Base-by-base conservation (phyloP, 2,329 filamentous ascomycete genomes). In the Aschersonia sp. region DNA sequence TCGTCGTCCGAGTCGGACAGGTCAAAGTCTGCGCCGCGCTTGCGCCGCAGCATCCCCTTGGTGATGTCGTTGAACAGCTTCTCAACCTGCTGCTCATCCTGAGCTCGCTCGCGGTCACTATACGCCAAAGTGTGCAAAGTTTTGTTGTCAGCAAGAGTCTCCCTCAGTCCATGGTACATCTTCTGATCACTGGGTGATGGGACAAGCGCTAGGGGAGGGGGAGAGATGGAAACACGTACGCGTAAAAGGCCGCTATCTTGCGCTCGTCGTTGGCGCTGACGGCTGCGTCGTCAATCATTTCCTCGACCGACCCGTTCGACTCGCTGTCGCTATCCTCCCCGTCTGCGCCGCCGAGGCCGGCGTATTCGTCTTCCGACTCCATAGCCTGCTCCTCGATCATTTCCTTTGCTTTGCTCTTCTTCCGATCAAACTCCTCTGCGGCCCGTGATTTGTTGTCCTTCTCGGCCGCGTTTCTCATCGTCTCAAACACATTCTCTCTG, bases 351-450 rank as follows among this genome's bases (percentile, higher is more conserved):
- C 92, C 92, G 8, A 98, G 72, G 5, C 92, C 92, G 40, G 89
- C 90, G 62, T 97, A 98, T 63, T 98, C 92, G 61, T 98, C 92
- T 60, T 98, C 94, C 0, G 92, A 98, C 66, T 98, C 92, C 57
- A 95, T 87, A 51, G 92, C 90, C 60, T 94, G 88, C 54, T 95
- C 92, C 54, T 97, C 79, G 39, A 98, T 74, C 75, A 95, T 85
- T 30, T 83, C 81, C 58, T 81, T 88, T 0, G 89, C 90, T 59
- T 85, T 82, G 66, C 87, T 94, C 62, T 84, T 89, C 64, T 87
- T 89, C 64, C 83, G 86, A 66, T 95, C 77, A 56, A 88, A 94
- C 1, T 72, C 69, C 12, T 74, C 70, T n/a, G 62, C 59, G 7
- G 59, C 58, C 5, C 68, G 66, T 46, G 73, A 70, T 55, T 77